phyloP scores from a whole-genome alignment of 768 basidiomycete genomes.

The Chlorophyllum brunneum region DNA sequence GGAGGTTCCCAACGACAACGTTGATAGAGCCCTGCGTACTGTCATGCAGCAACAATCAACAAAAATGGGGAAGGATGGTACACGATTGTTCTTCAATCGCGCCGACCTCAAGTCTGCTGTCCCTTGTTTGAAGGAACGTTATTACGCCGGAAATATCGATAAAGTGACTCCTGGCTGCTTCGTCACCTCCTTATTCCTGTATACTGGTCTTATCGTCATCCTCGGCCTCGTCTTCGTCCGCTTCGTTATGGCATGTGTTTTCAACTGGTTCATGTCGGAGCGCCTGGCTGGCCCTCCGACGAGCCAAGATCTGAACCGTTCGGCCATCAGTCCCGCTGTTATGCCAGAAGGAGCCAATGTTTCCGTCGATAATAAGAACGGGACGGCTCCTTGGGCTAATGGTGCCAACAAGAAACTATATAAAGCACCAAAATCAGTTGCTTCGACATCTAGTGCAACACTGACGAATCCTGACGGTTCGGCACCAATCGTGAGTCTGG shows the following conservation, averaged over 20 bases:
- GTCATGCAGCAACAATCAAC: slow-evolving; percentile 47
- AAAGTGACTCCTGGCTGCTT: slow-evolving; percentile 97
- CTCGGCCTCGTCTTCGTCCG: slow-evolving; percentile 86
- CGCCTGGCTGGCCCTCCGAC: slow-evolving; percentile 76
- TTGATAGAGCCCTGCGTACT: slow-evolving; percentile 82
- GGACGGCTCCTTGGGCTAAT: slow-evolving; percentile 93
- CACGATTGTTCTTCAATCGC: slow-evolving; percentile 78
- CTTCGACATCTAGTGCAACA: slow-evolving; percentile 53
- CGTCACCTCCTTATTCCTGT: slow-evolving; percentile 84
- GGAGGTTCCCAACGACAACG: slow-evolving; percentile 64
- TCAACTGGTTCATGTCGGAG: slow-evolving; percentile 93
- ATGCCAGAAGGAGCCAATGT: slow-evolving; percentile 96
- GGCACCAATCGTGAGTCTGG: slow-evolving; percentile 72
- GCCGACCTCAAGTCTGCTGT: slow-evolving; percentile 62
- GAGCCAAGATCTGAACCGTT: slow-evolving; percentile 66
- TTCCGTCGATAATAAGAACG: slow-evolving; percentile 85
- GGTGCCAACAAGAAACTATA: slow-evolving; percentile 48
- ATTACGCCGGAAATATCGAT: slow-evolving; percentile 93
- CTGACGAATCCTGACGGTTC: slow-evolving; percentile 42
- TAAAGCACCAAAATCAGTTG: slow-evolving; percentile 43
- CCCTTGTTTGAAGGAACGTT: slow-evolving; percentile 79
- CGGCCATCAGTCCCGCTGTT: slow-evolving; percentile 91
- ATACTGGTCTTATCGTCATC: slow-evolving; percentile 87
- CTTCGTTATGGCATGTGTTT: slow-evolving; percentile 93
- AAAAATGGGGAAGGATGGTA: slow-evolving; percentile 81